phyloP scores from a whole-genome alignment of 129 eudicot species.

The Lonicera japonica region DNA sequence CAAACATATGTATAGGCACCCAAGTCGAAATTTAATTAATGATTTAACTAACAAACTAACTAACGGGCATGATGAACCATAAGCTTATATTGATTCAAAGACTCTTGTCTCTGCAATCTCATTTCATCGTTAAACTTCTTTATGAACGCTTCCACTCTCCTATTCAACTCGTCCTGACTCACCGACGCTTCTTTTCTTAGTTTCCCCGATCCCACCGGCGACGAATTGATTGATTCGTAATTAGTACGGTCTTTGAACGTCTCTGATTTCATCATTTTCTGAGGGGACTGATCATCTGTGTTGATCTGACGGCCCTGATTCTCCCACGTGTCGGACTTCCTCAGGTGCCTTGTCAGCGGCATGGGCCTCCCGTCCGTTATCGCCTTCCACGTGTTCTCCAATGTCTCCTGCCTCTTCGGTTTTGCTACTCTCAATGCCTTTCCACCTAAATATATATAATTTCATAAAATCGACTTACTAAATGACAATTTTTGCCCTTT shows the following conservation, averaged over 20 bases:
- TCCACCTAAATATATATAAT: constrained; percentile 35
- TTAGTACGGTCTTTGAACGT: constrained; percentile 42
- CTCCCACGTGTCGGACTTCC: constrained; percentile 39
- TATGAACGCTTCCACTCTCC: constrained; percentile 85
- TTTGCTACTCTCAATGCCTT: constrained; percentile 38
- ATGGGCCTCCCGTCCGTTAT: constrained; percentile 66
- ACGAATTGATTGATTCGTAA: constrained; percentile 11
- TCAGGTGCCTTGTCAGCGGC: constrained; percentile 48
- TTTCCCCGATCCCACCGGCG: constrained; percentile 20
- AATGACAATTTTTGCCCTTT: too few species aligned
- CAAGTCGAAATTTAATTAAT: too few species aligned
- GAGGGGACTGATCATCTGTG: background rate
- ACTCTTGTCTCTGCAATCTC: constrained; percentile 82
- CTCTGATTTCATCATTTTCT: constrained; percentile 30
- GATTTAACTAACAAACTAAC: constrained; percentile 18
- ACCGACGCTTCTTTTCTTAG: constrained; percentile 57
- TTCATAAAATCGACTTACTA: too few species aligned
- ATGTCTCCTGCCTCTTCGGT: constrained; percentile 46
- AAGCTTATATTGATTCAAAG: constrained; percentile 49
- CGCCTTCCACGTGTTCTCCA: constrained; percentile 71
- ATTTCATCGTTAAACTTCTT: constrained; percentile 72
- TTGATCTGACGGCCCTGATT: constrained; percentile 22
- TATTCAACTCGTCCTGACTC: constrained; percentile 82
- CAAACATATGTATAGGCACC: too few species aligned
- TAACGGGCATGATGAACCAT: constrained; percentile 51